Evolutionary conservation across 352 stramenopile species (phyloP).

Genomic region (Globisporangium ultimum): DNA sequence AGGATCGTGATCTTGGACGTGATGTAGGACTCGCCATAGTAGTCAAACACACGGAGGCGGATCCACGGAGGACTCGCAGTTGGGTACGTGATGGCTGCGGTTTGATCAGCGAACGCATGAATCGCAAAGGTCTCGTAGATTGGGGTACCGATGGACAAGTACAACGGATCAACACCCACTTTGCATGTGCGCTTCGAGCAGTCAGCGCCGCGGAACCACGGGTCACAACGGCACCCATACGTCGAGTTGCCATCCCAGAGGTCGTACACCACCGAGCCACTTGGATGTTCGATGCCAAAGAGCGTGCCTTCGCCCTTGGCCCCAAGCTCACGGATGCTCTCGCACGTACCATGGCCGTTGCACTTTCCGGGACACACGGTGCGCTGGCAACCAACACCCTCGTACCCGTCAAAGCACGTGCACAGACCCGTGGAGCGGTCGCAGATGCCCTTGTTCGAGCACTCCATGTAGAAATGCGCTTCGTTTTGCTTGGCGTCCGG

Average conservation of each 20-base stretch:
- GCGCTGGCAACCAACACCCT: slow-evolving; percentile 85
- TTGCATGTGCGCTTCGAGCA: slow-evolving; percentile 72
- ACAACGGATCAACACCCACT: slow-evolving; percentile 69
- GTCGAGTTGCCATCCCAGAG: slow-evolving; percentile 82
- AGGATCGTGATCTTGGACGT: slow-evolving; percentile 48
- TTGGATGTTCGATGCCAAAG: slow-evolving; percentile 22
- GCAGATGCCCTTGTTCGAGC: slow-evolving; percentile 92
- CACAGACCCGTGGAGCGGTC: slow-evolving; percentile 82
- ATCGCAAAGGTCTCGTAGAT: slow-evolving; percentile 54
- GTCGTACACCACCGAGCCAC: slow-evolving; percentile 35
- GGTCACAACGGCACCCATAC: slow-evolving; percentile 88
- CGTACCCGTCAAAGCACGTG: slow-evolving; percentile 88
- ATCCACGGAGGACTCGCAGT: slow-evolving; percentile 16
- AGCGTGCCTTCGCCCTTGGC: slow-evolving; percentile 41
- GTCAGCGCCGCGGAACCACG: slow-evolving; percentile 83
- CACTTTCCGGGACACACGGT: slow-evolving; percentile 69
- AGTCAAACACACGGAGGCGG: slow-evolving; percentile 63
- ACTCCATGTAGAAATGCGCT: slow-evolving; percentile 93
- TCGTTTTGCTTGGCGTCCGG: slow-evolving; percentile 33
- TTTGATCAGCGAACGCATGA: slow-evolving; percentile 13
- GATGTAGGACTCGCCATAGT: slow-evolving; percentile 63
- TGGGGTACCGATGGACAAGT: slow-evolving; percentile 29
- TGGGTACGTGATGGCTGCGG: slow-evolving; percentile 2
- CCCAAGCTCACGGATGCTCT: slow-evolving; percentile 60
- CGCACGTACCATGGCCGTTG: slow-evolving; percentile 66